A percentile compares a stretch with the other conserved stretches of the same genome.
These are phyloP conservation scores for Solanum gandarillasii DNA, from an alignment of 257 asterid species.

Conservation along the genomic window DNA sequence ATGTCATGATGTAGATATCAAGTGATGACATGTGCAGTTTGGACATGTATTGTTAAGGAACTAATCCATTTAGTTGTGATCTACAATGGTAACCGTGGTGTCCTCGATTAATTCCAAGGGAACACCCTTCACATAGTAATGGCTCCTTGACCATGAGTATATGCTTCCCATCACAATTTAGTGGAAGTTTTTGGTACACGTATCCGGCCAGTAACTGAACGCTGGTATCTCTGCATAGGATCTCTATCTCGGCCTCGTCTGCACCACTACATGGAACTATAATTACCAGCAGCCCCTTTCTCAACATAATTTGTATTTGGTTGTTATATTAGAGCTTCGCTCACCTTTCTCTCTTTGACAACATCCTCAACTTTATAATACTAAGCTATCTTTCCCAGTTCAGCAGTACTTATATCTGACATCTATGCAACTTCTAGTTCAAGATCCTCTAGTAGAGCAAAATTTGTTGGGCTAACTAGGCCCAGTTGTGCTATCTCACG, in stretches of 20 bases:
- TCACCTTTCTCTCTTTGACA: background rate
- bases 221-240: background rate
- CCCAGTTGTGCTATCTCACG: background rate
- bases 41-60: background rate
- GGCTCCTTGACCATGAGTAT: background rate
- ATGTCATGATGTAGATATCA: background rate
- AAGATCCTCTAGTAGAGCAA: background rate
- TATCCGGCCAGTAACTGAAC: background rate
- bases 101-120: background rate
- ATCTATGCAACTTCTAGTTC: background rate
- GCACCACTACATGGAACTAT: background rate
- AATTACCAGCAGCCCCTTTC: background rate
- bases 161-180: background rate
- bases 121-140: background rate
- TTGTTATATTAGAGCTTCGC: background rate
- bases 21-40: background rate
- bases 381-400: background rate
- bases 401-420: background rate
- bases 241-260: background rate
- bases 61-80: background rate
- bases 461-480: background rate
- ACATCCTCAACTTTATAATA: background rate
- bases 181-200: background rate
- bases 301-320: background rate
- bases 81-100: background rate